Evolutionary conservation across 2,329 filamentous ascomycete genomes (phyloP), one percentile per base, ranked within the genome.

Genomic region (Penicillium sp.): DNA sequence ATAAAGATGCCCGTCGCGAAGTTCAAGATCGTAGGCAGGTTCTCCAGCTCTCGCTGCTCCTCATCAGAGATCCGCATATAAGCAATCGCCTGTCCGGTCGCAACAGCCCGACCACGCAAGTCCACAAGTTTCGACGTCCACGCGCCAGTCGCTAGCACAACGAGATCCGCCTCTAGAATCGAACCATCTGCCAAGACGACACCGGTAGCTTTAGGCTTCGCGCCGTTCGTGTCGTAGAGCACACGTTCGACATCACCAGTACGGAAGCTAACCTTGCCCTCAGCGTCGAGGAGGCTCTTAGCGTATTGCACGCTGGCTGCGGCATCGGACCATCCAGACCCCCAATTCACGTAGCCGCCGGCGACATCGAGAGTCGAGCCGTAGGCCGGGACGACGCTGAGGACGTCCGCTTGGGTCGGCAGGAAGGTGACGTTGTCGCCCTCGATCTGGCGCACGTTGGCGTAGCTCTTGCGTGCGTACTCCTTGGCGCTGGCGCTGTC

Each of bases 41-140:
- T 76, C 42, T 79, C 79, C 12, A 96, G 79, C 4, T 74, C 73
- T 17, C 79, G 78, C 74, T 93, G 86, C 75, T 97, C 93, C 6
- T 83, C 82, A 17, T 85, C 78, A 0, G 86, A 89, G 66, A 97
- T 82, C 62, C 86, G 81, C 63, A 96, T 78, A 77, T 96, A 97
- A 13, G 84, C 89, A 27, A 97, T 72, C 0, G 85, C 84, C 68
- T 97, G 93, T 15, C 91, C 93, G 0, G 91, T 96, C 2, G 93
- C 89, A 62, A 89, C 84, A 39, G 87, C 87, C 44, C 89, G 84
- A 27, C 91, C 90, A 47, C 87, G 81, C 0, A 97, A 79, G 73
- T 96, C 89, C 55, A 97, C 77, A 23, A 97, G 81, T 1, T 84
- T 82, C 2, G 87, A 84, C 2, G 90, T 91, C 93, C 93, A 97